Conservation (phyloP, 345 rosid species). For the Citrus mangshanensis region DNA sequence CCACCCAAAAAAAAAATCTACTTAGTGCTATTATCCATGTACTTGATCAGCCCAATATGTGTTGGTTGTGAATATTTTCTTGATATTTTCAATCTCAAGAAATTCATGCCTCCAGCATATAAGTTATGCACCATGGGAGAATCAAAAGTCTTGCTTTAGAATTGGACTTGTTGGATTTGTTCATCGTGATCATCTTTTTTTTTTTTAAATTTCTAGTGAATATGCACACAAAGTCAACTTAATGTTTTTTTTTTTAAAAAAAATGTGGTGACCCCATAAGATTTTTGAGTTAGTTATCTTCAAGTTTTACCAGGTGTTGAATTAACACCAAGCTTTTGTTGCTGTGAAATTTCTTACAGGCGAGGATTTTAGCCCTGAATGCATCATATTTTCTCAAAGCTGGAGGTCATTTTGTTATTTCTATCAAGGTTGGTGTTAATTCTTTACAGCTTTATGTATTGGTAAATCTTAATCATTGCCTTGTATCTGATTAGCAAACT, state of each 20-base stretch:
- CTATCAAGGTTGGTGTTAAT: slow-evolving; percentile 73
- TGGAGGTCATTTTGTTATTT: slow-evolving; percentile 96
- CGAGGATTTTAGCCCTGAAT: slow-evolving; percentile 90
- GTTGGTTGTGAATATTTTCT: background rate
- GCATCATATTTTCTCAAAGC: slow-evolving; percentile 81
- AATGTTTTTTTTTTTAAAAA: background rate
- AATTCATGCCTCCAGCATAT: background rate
- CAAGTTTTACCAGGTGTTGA: background rate
- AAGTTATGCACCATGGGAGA: background rate
- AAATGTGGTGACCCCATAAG: background rate
- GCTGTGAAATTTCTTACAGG: slow-evolving; percentile 37
- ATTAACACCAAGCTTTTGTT: background rate
- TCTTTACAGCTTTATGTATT: background rate
- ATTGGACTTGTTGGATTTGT: background rate
- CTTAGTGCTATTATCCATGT: background rate
- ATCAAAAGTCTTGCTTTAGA: background rate
- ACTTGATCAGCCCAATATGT: background rate
- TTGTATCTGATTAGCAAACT: no score
- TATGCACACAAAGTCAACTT: background rate
- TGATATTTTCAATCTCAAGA: background rate
- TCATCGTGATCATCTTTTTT: background rate
- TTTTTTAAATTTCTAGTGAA: background rate
- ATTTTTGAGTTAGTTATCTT: background rate
- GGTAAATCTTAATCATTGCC: background rate
- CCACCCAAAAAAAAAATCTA: background rate